A percentile compares a stretch with the other conserved stretches of the same genome.
Conservation (phyloP, 2,329 filamentous ascomycete genomes). For the Colletotrichum sp. region DNA sequence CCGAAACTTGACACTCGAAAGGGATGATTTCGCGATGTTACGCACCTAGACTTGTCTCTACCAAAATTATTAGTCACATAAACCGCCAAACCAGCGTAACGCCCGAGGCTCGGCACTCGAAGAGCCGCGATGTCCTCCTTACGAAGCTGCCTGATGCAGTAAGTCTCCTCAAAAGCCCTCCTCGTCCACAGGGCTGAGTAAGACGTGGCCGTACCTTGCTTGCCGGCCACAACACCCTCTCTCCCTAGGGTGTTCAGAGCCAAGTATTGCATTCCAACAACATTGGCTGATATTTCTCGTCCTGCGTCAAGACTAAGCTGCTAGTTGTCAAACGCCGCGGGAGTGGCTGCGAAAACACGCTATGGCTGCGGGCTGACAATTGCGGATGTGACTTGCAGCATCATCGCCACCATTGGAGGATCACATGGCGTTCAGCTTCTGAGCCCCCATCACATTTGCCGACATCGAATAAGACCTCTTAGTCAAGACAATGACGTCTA, state of each 20-base stretch:
- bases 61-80: not conserved
- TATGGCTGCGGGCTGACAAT: not conserved
- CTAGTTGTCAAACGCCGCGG: not conserved
- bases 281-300: not conserved
- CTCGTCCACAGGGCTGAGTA: not conserved
- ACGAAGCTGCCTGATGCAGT: not conserved
- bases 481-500: not conserved
- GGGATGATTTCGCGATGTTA: not conserved
- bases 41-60: not conserved
- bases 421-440: not conserved
- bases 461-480: not conserved
- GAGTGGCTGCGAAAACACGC: not conserved
- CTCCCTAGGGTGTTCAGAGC: not conserved
- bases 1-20: not conserved
- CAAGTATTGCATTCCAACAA: not conserved
- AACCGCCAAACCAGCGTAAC: not conserved
- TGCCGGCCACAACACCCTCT: not conserved
- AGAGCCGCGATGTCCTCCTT: not conserved
- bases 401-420: not conserved
- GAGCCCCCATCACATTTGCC: not conserved
- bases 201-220: not conserved
- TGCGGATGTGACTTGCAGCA: not conserved
- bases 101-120: not conserved
- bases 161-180: not conserved
- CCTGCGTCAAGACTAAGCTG: not conserved